A percentile compares a stretch with the other conserved stretches of the same genome.
Evolutionary conservation across 1,139 yeast species (phyloP).

Genomic region (Protomyces inundatus): DNA sequence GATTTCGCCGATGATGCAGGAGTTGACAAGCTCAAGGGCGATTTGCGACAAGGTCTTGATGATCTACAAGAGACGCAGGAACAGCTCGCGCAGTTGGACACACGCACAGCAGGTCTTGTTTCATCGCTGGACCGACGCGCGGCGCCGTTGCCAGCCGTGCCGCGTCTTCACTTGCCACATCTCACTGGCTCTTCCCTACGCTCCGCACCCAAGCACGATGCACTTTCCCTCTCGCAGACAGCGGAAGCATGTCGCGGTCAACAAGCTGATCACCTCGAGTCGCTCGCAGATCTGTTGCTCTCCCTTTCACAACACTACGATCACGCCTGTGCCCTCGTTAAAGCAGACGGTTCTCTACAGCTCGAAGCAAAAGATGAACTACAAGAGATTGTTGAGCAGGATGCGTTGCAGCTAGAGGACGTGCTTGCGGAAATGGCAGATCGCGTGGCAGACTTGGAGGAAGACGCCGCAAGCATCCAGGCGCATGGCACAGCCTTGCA

Average conservation of each 20-base stretch:
- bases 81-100: background rate
- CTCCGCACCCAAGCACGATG: background rate
- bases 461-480: background rate
- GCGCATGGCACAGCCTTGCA: background rate
- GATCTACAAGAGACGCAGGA: constrained; percentile 16
- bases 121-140: background rate
- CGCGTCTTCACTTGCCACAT: background rate
- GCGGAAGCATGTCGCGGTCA: background rate
- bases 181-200: background rate
- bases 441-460: constrained; percentile 8
- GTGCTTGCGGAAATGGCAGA: constrained; percentile 19
- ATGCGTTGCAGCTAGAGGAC: constrained; percentile 22
- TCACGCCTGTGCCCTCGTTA: constrained; percentile 8
- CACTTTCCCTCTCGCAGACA: background rate
- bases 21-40: constrained; percentile 14
- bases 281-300: constrained; percentile 13
- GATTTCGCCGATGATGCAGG: constrained; percentile 19
- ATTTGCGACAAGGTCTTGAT: constrained; percentile 14
- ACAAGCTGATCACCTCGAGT: constrained; percentile 10
- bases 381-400: constrained; percentile 13
- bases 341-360: background rate
- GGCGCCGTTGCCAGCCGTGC: background rate
- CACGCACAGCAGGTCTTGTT: background rate
- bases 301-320: constrained; percentile 20
- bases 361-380: constrained; percentile 10